Conservation (phyloP, 148 eudicot species). For the Beta vulgaris region DNA sequence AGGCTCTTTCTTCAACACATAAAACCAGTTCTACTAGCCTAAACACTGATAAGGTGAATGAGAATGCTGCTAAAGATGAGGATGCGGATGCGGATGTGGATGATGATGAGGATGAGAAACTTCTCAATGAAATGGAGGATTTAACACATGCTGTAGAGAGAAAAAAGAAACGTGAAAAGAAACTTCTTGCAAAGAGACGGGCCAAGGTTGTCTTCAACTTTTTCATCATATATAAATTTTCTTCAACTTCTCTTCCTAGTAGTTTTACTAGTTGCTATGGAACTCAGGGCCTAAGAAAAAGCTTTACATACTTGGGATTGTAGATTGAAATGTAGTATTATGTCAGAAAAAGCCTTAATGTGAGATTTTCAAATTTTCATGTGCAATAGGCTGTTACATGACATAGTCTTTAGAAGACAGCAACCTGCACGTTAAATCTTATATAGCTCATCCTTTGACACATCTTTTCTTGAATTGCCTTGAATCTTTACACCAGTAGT, state of each 20-base stretch:
- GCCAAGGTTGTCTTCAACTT: slow-evolving; percentile 53
- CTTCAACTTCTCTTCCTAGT: background rate
- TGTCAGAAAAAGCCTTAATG: background rate
- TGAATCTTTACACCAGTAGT: background rate
- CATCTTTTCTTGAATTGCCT: too few relatives aligned
- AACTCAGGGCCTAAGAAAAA: background rate
- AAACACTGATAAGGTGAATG: slow-evolving; percentile 33
- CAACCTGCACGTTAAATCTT: too few relatives aligned
- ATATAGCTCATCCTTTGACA: background rate
- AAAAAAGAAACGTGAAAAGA: slow-evolving; percentile 74
- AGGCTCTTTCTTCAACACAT: slow-evolving; percentile 53
- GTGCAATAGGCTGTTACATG: background rate
- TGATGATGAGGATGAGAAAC: slow-evolving; percentile 63
- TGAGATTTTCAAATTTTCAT: background rate
- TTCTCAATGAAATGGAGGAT: slow-evolving; percentile 86
- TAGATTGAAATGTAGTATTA: background rate
- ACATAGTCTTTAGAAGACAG: background rate
- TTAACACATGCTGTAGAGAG: slow-evolving; percentile 64
- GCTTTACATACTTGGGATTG: background rate
- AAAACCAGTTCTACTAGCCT: slow-evolving; percentile 33
- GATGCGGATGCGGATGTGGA: slow-evolving; percentile 9
- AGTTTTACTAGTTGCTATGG: background rate
- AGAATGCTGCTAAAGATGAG: slow-evolving; percentile 29
- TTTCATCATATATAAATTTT: background rate
- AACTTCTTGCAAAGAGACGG: slow-evolving; percentile 58